These are phyloP conservation scores for Chalciporus chontae DNA, from an alignment of 768 basidiomycete species.

Conservation along the genomic window DNA sequence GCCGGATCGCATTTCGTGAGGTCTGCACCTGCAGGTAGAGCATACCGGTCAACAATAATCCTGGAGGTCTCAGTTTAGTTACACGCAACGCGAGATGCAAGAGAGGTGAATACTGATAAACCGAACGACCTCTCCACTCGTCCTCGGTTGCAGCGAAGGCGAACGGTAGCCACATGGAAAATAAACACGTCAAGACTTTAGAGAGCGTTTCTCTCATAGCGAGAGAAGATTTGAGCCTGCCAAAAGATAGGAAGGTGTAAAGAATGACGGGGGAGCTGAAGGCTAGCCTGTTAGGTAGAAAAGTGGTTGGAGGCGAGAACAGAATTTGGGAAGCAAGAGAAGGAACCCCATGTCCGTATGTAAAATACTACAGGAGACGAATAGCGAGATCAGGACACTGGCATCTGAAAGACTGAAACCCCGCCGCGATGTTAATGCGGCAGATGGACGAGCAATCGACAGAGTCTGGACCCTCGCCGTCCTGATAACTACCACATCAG, in stretches of 20 bases:
- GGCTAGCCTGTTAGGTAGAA: not conserved
- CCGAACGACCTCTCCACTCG: conserved; percentile 72
- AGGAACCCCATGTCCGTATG: not conserved
- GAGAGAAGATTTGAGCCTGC: conserved; percentile 5
- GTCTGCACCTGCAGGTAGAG: conserved; percentile 55
- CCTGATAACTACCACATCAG: too few species aligned
- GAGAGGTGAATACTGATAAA: conserved; percentile 64
- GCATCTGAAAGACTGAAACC: too few species aligned
- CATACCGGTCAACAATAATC: conserved; percentile 74
- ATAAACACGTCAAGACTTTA: conserved; percentile 19
- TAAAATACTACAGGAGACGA: not conserved
- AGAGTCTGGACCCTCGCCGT: too few species aligned
- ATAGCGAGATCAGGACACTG: not conserved
- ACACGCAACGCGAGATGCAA: not conserved
- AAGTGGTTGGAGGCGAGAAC: too few species aligned
- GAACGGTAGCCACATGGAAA: conserved; percentile 25
- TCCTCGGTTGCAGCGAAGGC: conserved; percentile 61
- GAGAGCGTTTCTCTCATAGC: conserved; percentile 2
- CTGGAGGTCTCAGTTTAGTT: conserved; percentile 29
- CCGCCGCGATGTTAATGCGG: too few species aligned
- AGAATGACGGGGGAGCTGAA: not conserved
- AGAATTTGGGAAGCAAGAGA: not conserved
- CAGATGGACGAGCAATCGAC: too few species aligned
- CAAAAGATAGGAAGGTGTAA: conserved; percentile 2
- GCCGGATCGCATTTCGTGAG: conserved; percentile 53